Evolutionary conservation across 805 yeast genomes (phyloP).

Genomic region (Wickerhamomyces strasburgensis): DNA sequence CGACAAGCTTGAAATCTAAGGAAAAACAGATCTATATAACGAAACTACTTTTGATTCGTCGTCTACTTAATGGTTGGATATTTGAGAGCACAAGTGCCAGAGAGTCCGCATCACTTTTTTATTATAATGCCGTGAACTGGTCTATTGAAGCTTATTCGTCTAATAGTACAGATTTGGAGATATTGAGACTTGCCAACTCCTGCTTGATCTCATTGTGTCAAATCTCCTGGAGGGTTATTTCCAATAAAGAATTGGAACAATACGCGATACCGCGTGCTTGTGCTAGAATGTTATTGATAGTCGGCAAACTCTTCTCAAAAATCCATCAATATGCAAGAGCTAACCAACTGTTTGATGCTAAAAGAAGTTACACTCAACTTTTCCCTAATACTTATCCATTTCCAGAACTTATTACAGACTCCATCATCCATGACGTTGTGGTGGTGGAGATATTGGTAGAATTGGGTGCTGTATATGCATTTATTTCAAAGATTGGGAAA

Average conservation of each 20-base stretch:
- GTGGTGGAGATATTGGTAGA: slow-evolving; percentile 73
- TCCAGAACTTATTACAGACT: slow-evolving; percentile 60
- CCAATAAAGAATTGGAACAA: slow-evolving; percentile 29
- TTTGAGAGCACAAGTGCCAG: slow-evolving; percentile 25
- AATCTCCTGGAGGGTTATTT: slow-evolving; percentile 33
- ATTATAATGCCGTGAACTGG: slow-evolving; percentile 48
- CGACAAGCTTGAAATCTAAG: slow-evolving; percentile 26
- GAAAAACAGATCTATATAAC: slow-evolving; percentile 52
- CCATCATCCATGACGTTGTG: slow-evolving; percentile 62
- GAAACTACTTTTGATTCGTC: slow-evolving; percentile 57
- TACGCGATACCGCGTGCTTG: slow-evolving; percentile 40
- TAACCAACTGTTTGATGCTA: slow-evolving; percentile 42
- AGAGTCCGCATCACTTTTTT: slow-evolving; percentile 38
- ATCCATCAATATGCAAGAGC: slow-evolving; percentile 44
- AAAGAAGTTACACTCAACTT: slow-evolving; percentile 59
- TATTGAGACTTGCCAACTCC: slow-evolving; percentile 59
- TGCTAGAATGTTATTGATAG: slow-evolving; percentile 48
- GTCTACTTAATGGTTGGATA: slow-evolving; percentile 39
- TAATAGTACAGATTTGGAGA: slow-evolving; percentile 43
- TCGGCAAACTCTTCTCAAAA: slow-evolving; percentile 46
- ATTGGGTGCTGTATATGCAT: slow-evolving; percentile 55
- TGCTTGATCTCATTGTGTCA: slow-evolving; percentile 47
- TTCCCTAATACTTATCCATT: slow-evolving; percentile 71
- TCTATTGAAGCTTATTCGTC: slow-evolving; percentile 49
- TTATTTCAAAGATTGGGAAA: slow-evolving; percentile 47